A percentile compares a stretch with the other conserved stretches of the same genome.
Evolutionary conservation across 2,329 filamentous ascomycete genomes (phyloP).

Genomic region (Cylindrodendrum hubeiense): DNA sequence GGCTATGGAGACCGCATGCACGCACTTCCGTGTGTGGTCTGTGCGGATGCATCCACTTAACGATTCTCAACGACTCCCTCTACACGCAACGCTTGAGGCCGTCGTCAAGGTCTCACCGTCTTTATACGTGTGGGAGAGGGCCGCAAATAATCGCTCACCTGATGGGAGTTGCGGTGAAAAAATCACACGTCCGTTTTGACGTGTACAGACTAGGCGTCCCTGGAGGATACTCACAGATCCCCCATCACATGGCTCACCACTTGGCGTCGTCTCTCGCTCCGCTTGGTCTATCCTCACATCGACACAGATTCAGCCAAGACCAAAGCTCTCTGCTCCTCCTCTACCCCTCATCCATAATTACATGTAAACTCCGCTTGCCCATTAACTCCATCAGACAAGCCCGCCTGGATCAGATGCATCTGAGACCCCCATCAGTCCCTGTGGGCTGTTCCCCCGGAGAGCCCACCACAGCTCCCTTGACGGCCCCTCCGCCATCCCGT

Average conservation of each 20-base stretch:
- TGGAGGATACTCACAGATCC: no score
- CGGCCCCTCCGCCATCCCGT: conserved; percentile 16
- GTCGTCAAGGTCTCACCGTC: conserved; percentile 12
- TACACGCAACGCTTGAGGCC: neutral
- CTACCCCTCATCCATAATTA: conserved; percentile 17
- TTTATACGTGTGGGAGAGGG: neutral
- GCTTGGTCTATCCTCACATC: neutral
- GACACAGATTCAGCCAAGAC: conserved; percentile 4
- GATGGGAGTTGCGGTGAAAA: neutral
- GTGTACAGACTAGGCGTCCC: no score
- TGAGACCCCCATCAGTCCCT: neutral
- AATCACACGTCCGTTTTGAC: neutral
- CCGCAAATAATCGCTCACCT: conserved; percentile 6
- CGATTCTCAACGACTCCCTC: conserved; percentile 1
- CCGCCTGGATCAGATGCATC: conserved; percentile 5
- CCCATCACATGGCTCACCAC: no score
- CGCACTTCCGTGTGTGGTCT: conserved; percentile 41
- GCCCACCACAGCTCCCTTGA: neutral
- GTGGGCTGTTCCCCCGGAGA: neutral
- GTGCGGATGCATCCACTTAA: conserved; percentile 36
- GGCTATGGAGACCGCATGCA: conserved; percentile 35
- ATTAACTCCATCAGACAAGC: neutral
- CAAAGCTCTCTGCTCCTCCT: neutral
- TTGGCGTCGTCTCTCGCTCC: neutral
- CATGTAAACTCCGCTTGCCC: conserved; percentile 10